phyloP scores from a whole-genome alignment of 1,139 yeast genomes.

The Blastobotrys apis region DNA sequence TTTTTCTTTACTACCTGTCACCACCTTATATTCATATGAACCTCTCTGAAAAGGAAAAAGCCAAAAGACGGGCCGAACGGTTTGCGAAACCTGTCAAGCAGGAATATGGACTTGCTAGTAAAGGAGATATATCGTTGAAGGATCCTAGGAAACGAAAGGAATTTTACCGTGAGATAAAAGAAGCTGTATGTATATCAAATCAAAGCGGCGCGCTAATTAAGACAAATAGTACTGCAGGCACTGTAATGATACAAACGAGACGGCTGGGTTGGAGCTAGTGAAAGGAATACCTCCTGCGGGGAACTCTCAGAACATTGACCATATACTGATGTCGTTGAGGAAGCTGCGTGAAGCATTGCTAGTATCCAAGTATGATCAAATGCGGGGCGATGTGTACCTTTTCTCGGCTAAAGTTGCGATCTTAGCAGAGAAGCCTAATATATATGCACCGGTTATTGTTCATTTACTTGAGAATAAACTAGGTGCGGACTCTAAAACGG shows the following conservation, averaged over 20 bases:
- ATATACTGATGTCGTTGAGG: constrained; percentile 21
- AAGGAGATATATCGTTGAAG: constrained; percentile 23
- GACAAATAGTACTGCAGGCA: not conserved
- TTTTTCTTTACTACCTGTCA: no score
- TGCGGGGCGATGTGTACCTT: constrained; percentile 16
- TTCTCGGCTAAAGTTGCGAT: constrained; percentile 22
- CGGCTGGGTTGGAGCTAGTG: constrained; percentile 7
- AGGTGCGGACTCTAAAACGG: not conserved
- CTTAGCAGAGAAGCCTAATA: constrained; percentile 17
- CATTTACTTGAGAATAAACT: constrained; percentile 16
- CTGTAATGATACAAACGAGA: not conserved
- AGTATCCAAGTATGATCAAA: constrained; percentile 6
- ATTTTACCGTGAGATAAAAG: constrained; percentile 17
- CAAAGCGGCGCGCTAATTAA: not conserved
- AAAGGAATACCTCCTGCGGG: no score
- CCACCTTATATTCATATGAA: no score
- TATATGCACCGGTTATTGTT: constrained; percentile 19
- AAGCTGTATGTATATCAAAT: not conserved
- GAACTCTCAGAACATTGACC: constrained; percentile 13
- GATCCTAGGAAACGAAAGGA: constrained; percentile 13
- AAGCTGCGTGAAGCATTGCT: constrained; percentile 25
- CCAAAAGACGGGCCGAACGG: constrained; percentile 12
- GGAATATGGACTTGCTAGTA: constrained; percentile 24
- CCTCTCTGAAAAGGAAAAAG: constrained; percentile 11
- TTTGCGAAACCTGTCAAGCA: constrained; percentile 10